These are phyloP conservation scores for Alternaria arborescens DNA, from an alignment of 2,329 filamentous ascomycete species.

Conservation along the genomic window DNA sequence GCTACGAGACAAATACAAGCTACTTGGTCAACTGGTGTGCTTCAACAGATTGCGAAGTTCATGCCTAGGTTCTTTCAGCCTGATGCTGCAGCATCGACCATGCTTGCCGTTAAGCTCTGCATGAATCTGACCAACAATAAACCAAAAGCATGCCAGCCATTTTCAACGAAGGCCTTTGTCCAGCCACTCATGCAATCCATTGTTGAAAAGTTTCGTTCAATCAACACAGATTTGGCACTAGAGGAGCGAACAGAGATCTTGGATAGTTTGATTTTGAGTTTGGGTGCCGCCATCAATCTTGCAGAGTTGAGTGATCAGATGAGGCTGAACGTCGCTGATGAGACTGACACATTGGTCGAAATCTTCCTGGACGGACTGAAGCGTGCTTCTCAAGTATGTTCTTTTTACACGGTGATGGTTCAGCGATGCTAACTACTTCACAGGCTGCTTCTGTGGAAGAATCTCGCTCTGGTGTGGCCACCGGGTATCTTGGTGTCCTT, in stretches of 20 bases:
- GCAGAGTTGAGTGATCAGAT: conserved; percentile 77
- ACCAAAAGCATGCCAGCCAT: conserved; percentile 70
- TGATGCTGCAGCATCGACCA: conserved; percentile 28
- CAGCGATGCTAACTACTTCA: conserved; percentile 21
- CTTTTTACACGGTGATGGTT: neutral
- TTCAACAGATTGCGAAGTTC: conserved; percentile 62
- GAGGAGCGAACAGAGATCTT: conserved; percentile 63
- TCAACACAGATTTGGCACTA: conserved; percentile 50
- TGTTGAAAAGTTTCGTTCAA: conserved; percentile 32
- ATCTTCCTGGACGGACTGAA: conserved; percentile 74
- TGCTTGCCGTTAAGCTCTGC: conserved; percentile 72
- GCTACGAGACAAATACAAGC: conserved; percentile 54
- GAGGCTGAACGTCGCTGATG: conserved; percentile 42
- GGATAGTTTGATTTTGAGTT: conserved; percentile 77
- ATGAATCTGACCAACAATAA: conserved; percentile 90
- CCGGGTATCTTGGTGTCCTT: conserved; percentile 86
- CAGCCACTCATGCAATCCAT: conserved; percentile 47
- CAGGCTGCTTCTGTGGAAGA: conserved; percentile 69
- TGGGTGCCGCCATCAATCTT: conserved; percentile 88
- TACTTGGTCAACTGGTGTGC: conserved; percentile 55
- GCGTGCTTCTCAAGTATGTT: conserved; percentile 72
- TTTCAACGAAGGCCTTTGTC: conserved; percentile 66
- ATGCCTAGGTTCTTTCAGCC: conserved; percentile 42
- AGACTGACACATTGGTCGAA: conserved; percentile 66
- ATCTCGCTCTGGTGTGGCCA: conserved; percentile 79